Base-by-base conservation (phyloP, 768 basidiomycete species). In the Rhodotorula sphaerocarpa region DNA sequence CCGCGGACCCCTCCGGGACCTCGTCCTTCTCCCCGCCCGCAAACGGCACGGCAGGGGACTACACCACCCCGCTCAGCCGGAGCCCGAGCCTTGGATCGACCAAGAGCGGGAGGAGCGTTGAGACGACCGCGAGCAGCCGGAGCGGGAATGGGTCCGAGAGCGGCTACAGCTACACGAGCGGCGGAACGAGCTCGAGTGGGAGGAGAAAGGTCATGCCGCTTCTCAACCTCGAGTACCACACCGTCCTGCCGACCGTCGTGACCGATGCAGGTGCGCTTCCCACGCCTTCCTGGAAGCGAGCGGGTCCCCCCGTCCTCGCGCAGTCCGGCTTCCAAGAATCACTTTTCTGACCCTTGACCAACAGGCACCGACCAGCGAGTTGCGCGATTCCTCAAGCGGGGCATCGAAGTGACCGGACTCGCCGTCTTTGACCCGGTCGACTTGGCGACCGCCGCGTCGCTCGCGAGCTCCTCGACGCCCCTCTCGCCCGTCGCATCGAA, bases 171-270 rank as follows among this genome's bases (percentile, higher is more conserved):
- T 39, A 39, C 36, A 39, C 36, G 36, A 39, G 36, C 36, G 36
- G 10, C 28, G 28, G 36, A 34, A 60, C 50, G n/a, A 45, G 51
- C 27, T 10, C 46, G 47, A 53, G 44, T 18, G 62, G 60, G 20
- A 30, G 43, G 21, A 9, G 57, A 2, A 63, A 52, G 58, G 61
- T 61, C 21, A 58, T 39, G 27, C 63, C 89, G 0, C 77, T 91
- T 5, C 89, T 90, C 76, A 90, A 90, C 71, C 80, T 92, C 27
- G 85, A 86, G 62, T 88, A 88, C 1, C 89, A 92, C 74, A 86
- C 88, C 65, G 86, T 91, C 53, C 80, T 90, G 80, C 84, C 87
- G 18, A 91, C 90, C 70, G 82, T 83, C 41, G 84, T 91, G 58
- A 81, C 88, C 33, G 89, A 91, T 72, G 89, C 89, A 0, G 89